Percentiles rank a stretch among this genome's conserved stretches.
These are phyloP conservation scores for Penicillium mononematosum DNA, from an alignment of 495 filamentous ascomycete genomes.

Conservation along the genomic window DNA sequence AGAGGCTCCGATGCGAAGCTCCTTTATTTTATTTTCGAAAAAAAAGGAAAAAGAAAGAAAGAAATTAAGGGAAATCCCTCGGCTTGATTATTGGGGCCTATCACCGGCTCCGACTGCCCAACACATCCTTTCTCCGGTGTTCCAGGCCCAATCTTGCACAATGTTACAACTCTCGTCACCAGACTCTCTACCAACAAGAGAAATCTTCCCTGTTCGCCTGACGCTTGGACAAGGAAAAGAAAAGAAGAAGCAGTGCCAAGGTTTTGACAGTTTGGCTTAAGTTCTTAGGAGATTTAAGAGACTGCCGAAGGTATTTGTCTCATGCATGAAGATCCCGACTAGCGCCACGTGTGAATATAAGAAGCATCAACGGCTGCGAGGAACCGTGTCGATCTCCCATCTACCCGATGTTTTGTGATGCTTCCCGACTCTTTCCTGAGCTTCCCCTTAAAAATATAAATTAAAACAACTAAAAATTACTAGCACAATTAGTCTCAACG, in stretches of 20 bases:
- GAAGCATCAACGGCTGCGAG: slow-evolving; percentile 48
- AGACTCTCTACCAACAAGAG: slow-evolving; percentile 9
- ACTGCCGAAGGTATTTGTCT: slow-evolving; percentile 16
- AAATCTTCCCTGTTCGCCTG: slow-evolving; percentile 16
- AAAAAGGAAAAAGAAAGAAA: too few relatives aligned
- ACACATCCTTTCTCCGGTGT: slow-evolving; percentile 12
- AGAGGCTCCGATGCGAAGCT: slow-evolving; percentile 14
- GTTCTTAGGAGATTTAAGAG: slow-evolving; percentile 13
- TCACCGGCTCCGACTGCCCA: slow-evolving; percentile 17
- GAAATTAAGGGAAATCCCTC: not conserved
- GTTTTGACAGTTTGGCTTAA: not conserved
- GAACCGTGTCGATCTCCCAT: slow-evolving; percentile 47
- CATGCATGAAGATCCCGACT: slow-evolving; percentile 47
- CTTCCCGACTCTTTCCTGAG: not conserved
- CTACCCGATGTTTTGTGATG: slow-evolving; percentile 32
- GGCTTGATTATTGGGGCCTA: slow-evolving; percentile 11
- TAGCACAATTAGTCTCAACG: slow-evolving; percentile 12
- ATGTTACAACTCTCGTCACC: slow-evolving; percentile 20
- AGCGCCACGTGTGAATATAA: slow-evolving; percentile 45
- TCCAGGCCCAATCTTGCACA: slow-evolving; percentile 12
- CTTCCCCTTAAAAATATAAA: not conserved
- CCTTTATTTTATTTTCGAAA: not conserved
- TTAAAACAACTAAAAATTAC: not conserved
- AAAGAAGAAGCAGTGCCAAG: not conserved
- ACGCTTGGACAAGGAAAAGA: not conserved